A percentile compares a stretch with the other conserved stretches of the same genome.
phyloP scores from a whole-genome alignment of 306 rosid genomes.

The Corylus avellana region DNA sequence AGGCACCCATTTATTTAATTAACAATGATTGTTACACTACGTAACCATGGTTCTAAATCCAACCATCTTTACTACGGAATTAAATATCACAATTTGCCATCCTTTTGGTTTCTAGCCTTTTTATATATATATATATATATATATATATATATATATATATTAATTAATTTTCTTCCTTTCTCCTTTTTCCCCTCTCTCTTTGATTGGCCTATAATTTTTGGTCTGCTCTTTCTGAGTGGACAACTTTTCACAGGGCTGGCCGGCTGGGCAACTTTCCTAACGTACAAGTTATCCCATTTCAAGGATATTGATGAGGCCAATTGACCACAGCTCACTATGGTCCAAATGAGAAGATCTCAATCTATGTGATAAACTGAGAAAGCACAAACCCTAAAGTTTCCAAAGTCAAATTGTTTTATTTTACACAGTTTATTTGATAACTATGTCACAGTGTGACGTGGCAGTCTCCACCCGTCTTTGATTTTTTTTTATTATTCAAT shows the following conservation, averaged over 20 bases:
- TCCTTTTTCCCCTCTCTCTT: background rate
- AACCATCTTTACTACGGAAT: background rate
- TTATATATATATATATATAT: background rate
- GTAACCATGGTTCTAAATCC: too few relatives aligned
- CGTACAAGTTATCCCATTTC: background rate
- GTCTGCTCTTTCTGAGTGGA: background rate
- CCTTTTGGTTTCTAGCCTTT: background rate
- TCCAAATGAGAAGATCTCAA: background rate
- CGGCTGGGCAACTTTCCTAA: too few relatives aligned
- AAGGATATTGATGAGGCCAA: background rate
- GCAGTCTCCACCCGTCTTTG: too few relatives aligned
- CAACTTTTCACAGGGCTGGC: too few relatives aligned
- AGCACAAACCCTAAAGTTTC: background rate
- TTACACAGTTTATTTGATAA: too few relatives aligned
- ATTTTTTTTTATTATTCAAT: too few relatives aligned
- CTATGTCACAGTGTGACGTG: too few relatives aligned
- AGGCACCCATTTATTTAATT: conserved; percentile 1
- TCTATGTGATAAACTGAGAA: background rate
- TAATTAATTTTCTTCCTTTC: background rate
- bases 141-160: too few relatives aligned
- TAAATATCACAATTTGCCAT: too few relatives aligned
- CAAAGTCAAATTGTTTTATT: background rate
- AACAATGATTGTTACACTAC: background rate
- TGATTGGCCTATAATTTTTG: background rate
- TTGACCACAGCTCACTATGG: background rate